Evolutionary conservation across 305 asterid genomes (phyloP).

Genomic region (Rubia balearica): DNA sequence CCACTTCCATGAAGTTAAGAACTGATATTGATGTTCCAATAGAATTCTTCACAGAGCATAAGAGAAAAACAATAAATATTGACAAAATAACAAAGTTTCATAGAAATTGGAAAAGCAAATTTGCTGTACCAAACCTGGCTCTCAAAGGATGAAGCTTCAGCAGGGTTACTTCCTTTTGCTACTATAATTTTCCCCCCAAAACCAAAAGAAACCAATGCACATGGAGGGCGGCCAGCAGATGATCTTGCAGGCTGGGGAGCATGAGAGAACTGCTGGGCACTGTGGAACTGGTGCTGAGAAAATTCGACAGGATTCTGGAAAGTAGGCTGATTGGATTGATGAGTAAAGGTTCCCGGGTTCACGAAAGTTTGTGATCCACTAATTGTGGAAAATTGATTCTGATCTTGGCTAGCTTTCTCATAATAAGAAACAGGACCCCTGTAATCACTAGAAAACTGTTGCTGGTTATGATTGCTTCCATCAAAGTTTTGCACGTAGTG

Average conservation of each 20-base stretch:
- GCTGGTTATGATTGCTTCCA: conserved; percentile 31
- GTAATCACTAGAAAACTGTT: conserved; percentile 32
- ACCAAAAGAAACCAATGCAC: conserved; percentile 88
- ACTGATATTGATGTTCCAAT: conserved; percentile 60
- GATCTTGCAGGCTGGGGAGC: conserved; percentile 57
- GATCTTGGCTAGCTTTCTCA: conserved; percentile 37
- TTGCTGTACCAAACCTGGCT: conserved; percentile 62
- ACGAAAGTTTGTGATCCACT: conserved; percentile 33
- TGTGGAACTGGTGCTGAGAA: conserved; percentile 49
- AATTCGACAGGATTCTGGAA: conserved; percentile 42
- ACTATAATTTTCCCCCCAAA: conserved; percentile 95
- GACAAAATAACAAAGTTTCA: conserved; percentile 16
- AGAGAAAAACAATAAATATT: conserved; percentile 22
- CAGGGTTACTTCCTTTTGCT: conserved; percentile 45
- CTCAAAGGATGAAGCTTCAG: conserved; percentile 47
- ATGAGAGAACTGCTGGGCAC: conserved; percentile 42
- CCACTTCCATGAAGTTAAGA: conserved; percentile 69
- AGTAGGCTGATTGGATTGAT: conserved; percentile 41
- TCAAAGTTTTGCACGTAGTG: conserved; percentile 34
- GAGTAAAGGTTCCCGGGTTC: conserved; percentile 39
- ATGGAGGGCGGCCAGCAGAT: conserved; percentile 90
- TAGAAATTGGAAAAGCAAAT: conserved; percentile 20
- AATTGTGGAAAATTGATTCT: conserved; percentile 33
- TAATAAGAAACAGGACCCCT: conserved; percentile 33
- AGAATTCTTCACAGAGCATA: conserved; percentile 47